phyloP scores from a whole-genome alignment of 2,329 filamentous ascomycete genomes.

The Colletotrichum tanaceti region DNA sequence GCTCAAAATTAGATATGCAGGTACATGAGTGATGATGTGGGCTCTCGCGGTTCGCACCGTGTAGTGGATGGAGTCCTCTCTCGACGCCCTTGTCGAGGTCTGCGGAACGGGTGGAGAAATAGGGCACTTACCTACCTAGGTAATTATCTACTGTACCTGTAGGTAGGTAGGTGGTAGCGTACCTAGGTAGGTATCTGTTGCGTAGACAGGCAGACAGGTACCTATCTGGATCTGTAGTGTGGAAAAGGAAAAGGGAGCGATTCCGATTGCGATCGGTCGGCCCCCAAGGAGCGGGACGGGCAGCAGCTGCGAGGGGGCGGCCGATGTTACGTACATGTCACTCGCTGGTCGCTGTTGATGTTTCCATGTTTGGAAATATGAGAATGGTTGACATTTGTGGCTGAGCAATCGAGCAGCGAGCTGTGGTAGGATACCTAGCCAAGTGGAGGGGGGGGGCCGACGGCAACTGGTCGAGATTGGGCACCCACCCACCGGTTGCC shows the following conservation, averaged over 20 bases:
- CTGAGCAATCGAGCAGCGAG: constrained; percentile 13
- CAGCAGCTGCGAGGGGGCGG: not conserved
- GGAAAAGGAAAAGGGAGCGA: constrained; percentile 3
- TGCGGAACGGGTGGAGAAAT: not conserved
- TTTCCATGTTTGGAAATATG: constrained; percentile 27
- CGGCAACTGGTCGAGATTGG: too few species aligned
- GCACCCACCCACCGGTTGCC: too few species aligned
- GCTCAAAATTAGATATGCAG: constrained; percentile 6
- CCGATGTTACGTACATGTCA: too few species aligned
- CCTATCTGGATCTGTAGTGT: too few species aligned
- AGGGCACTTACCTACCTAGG: too few species aligned
- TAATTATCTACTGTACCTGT: too few species aligned
- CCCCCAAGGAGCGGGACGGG: constrained; percentile 1
- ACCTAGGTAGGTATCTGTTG: too few species aligned
- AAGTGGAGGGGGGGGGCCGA: not conserved
- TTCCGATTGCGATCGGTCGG: constrained; percentile 19
- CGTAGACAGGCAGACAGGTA: too few species aligned
- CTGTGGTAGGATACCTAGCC: not conserved
- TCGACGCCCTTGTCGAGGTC: not conserved
- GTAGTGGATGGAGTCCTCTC: not conserved
- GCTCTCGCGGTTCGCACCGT: constrained; percentile 4
- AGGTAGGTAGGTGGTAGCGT: too few species aligned
- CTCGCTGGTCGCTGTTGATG: constrained; percentile 1
- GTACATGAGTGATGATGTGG: not conserved
- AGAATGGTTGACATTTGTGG: constrained; percentile 13